Evolutionary conservation across 2,329 filamentous ascomycete species (phyloP).

Genomic region (Arthrobotrys sphaeroides): DNA sequence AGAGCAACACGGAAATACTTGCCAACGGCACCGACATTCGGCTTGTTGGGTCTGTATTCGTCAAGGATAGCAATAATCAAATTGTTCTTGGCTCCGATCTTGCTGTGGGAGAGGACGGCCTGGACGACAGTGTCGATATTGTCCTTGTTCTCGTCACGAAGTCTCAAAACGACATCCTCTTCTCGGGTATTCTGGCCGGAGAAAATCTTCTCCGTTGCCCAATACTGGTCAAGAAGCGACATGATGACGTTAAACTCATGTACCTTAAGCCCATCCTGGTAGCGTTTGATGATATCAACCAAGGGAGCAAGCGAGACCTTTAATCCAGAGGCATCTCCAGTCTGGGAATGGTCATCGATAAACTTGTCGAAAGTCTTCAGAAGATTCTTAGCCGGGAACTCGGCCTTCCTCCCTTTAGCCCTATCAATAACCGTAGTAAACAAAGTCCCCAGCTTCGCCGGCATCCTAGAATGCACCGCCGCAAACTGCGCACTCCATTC

Average conservation of each 20-base stretch:
- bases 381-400: slow-evolving; percentile 92
- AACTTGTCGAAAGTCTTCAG: slow-evolving; percentile 86
- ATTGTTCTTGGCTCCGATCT: slow-evolving; percentile 92
- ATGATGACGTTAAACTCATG: slow-evolving; percentile 88
- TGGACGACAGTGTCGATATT: slow-evolving; percentile 85
- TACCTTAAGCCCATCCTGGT: slow-evolving; percentile 85
- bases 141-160: slow-evolving; percentile 96
- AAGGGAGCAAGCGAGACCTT: slow-evolving; percentile 78
- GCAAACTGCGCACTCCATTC: slow-evolving; percentile 97
- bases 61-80: slow-evolving; percentile 90
- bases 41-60: slow-evolving; percentile 93
- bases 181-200: slow-evolving; percentile 82
- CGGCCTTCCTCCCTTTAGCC: slow-evolving; percentile 76
- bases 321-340: slow-evolving; percentile 77
- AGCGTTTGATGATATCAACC: slow-evolving; percentile 78
- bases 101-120: slow-evolving; percentile 90
- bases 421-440: slow-evolving; percentile 88
- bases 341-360: slow-evolving; percentile 82
- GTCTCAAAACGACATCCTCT: slow-evolving; percentile 90
- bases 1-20: slow-evolving; percentile 86
- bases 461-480: slow-evolving; percentile 96
- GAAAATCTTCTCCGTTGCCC: slow-evolving; percentile 84
- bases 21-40: slow-evolving; percentile 83
- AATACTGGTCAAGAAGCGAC: slow-evolving; percentile 81
- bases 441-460: slow-evolving; percentile 84